A percentile compares a stretch with the other conserved stretches of the same genome.
phyloP scores from a whole-genome alignment of 176 grass and related monocot species.

The Saccharum officinarum region DNA sequence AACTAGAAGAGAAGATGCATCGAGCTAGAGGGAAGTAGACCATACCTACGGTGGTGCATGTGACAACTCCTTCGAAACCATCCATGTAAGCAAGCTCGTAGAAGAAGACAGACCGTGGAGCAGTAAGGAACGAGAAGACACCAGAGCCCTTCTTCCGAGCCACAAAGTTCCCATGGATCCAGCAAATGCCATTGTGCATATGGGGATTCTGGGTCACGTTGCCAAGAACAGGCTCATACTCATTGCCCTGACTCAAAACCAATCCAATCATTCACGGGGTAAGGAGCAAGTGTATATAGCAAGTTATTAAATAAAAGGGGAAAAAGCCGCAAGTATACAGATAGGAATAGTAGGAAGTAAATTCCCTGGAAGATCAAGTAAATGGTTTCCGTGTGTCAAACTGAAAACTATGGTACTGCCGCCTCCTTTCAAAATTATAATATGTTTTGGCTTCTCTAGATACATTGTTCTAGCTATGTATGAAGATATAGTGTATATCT shows the following conservation, averaged over 20 bases:
- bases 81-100: not conserved
- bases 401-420: too few relatives aligned
- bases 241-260: too few relatives aligned
- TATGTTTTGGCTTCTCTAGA: too few relatives aligned
- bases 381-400: too few relatives aligned
- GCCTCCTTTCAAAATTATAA: too few relatives aligned
- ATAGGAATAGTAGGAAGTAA: too few relatives aligned
- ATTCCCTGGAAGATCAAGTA: too few relatives aligned
- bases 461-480: too few relatives aligned
- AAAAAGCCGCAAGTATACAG: too few relatives aligned
- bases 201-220: too few relatives aligned
- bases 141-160: constrained; percentile 4
- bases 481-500: too few relatives aligned
- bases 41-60: constrained; percentile 6
- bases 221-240: not conserved
- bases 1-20: not conserved
- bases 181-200: not conserved
- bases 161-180: not conserved
- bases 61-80: not conserved
- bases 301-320: too few relatives aligned
- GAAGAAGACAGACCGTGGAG: constrained; percentile 3
- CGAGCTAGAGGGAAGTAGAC: not conserved
- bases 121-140: constrained; percentile 1
- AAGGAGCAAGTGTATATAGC: not conserved
- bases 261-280: not conserved